Evolutionary conservation across 345 rosid genomes (phyloP), one percentile per base, ranked within the genome.

Genomic region (Hevea brasiliensis): DNA sequence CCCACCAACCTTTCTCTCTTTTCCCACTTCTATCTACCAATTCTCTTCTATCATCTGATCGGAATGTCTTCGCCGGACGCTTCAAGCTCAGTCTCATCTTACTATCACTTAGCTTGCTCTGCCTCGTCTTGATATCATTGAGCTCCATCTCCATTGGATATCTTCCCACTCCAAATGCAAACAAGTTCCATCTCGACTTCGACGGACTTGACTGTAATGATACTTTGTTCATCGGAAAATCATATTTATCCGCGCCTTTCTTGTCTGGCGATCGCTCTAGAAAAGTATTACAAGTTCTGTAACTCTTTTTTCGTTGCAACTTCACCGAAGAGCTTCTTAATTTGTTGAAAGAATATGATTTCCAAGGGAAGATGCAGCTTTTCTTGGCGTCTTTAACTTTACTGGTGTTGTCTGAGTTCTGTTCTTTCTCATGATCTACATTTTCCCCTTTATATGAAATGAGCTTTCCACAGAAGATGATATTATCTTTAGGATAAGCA

Each of bases 381-480:
- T 73, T 74, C 48, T 62, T 56, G 37, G 63, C 10, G 0, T 55
- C 32, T 51, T 51, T 61, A n/a, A 67, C 41, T 69, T 72, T 29
- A 42, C 42, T 65, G 32, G 62, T 13, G 64, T 63, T 26, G 44
- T 67, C 74, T 6, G 35, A 23, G 21, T 5, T 65, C 20, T 17
- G 9, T 12, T 14, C 60, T 14, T 74, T 26, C 1, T 11, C 72
- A 1, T 12, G 26, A 47, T 76, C 62, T 73, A 73, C 53, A 51
- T 37, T 12, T 27, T 14, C 77, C 53, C 71, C 78, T 66, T 47
- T 84, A 58, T 29, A 61, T 21, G 81, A 75, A 53, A 86, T 88
- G 45, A 84, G 65, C 69, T 86, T 88, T 10, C 92, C 92, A 15
- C 90, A 88, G 42, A 88, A 88, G 57, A 88, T 59, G 78, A 83